Percentiles rank a stretch among this genome's conserved stretches.
Conservation (phyloP, 2,329 filamentous ascomycete species). For the Leptographium flavum region DNA sequence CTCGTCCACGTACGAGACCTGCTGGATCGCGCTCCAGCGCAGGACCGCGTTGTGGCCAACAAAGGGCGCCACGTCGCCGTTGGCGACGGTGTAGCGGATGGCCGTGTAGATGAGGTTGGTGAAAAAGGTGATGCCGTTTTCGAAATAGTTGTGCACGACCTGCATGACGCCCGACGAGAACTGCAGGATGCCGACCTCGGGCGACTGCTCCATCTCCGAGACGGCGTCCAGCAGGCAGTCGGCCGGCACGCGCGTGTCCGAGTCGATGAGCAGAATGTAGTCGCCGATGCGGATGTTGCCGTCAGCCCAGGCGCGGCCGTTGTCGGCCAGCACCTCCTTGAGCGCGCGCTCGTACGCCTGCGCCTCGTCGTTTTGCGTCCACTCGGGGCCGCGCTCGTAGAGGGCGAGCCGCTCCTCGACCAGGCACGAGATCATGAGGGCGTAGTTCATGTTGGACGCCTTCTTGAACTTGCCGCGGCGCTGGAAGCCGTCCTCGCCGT, state of each 20-base stretch:
- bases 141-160: constrained; percentile 59
- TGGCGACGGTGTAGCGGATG: constrained; percentile 63
- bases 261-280: constrained; percentile 68
- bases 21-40: constrained; percentile 61
- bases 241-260: constrained; percentile 61
- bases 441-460: constrained; percentile 62
- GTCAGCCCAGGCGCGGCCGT: constrained; percentile 64
- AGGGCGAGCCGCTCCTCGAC: constrained; percentile 54
- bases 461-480: constrained; percentile 56
- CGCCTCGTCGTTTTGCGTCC: constrained; percentile 56
- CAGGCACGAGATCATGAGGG: constrained; percentile 50
- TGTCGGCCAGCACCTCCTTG: constrained; percentile 49
- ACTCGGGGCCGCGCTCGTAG: constrained; percentile 42
- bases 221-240: constrained; percentile 70
- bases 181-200: constrained; percentile 66
- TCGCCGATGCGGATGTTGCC: constrained; percentile 78
- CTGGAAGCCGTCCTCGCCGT: constrained; percentile 47
- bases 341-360: constrained; percentile 51
- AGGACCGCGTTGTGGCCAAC: constrained; percentile 71
- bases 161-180: constrained; percentile 69
- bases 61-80: constrained; percentile 64
- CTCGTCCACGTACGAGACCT: constrained; percentile 55
- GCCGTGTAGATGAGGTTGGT: constrained; percentile 64
- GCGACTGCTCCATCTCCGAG: constrained; percentile 68
- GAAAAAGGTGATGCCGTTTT: constrained; percentile 57